A percentile compares a stretch with the other conserved stretches of the same genome.
phyloP scores from a whole-genome alignment of 2,329 filamentous ascomycete genomes.

The Pseudogymnoascus sp. region DNA sequence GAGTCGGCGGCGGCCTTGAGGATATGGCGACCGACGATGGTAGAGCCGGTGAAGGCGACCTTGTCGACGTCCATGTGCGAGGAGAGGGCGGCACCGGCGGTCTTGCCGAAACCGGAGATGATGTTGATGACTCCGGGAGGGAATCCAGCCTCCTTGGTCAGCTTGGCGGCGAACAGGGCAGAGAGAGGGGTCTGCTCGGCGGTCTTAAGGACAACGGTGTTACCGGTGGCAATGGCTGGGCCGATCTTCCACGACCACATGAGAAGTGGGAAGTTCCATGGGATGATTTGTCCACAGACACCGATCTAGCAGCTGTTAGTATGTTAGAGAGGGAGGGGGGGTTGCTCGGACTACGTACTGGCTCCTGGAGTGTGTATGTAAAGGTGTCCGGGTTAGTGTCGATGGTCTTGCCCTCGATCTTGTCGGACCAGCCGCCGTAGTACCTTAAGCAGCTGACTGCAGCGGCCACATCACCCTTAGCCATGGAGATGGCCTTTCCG shows the following conservation, averaged over 20 bases:
- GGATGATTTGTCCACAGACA: conserved; percentile 67
- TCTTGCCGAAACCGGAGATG: conserved; percentile 60
- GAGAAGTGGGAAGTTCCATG: conserved; percentile 64
- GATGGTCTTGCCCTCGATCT: conserved; percentile 63
- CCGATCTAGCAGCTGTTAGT: conserved; percentile 38
- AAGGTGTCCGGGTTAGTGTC: conserved; percentile 59
- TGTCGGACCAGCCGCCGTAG: conserved; percentile 71
- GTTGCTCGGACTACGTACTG: conserved; percentile 42
- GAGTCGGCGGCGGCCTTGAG: conserved; percentile 58
- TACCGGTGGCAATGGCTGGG: conserved; percentile 53
- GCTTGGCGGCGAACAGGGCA: conserved; percentile 45
- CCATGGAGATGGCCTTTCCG: conserved; percentile 73
- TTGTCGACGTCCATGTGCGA: conserved; percentile 61
- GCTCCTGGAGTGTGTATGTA: conserved; percentile 63
- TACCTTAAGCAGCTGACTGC: conserved; percentile 71
- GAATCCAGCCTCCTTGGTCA: conserved; percentile 59
- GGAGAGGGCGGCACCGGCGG: conserved; percentile 58
- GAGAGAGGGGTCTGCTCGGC: conserved; percentile 54
- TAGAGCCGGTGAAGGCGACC: conserved; percentile 61
- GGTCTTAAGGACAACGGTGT: conserved; percentile 53
- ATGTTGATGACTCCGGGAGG: conserved; percentile 60
- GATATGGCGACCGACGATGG: conserved; percentile 54
- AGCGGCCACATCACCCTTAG: conserved; percentile 66
- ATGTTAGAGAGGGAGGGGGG: neutral
- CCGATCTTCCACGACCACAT: conserved; percentile 65